These are phyloP conservation scores for Thraustochytrium sp. DNA, from an alignment of 352 stramenopile genomes.

Conservation along the genomic window DNA sequence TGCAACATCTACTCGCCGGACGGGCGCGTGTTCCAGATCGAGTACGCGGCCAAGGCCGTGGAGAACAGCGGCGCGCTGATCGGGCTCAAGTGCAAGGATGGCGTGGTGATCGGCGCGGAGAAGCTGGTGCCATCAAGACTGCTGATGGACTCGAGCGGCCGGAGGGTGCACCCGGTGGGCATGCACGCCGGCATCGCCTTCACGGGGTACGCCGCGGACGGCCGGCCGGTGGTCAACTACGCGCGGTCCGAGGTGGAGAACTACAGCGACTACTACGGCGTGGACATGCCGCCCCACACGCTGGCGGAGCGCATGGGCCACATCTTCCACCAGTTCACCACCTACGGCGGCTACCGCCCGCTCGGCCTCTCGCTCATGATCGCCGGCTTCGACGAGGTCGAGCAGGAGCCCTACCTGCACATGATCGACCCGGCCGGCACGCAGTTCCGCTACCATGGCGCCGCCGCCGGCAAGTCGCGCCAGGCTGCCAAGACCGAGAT, in stretches of 20 bases:
- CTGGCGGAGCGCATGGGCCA: constrained; percentile 87
- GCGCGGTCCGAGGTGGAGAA: constrained; percentile 83
- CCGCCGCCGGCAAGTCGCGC: constrained; percentile 91
- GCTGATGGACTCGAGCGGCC: constrained; percentile 78
- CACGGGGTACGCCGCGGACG: constrained; percentile 89
- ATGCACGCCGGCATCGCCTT: constrained; percentile 84
- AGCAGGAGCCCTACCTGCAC: constrained; percentile 77
- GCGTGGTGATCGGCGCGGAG: constrained; percentile 92
- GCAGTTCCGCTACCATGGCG: constrained; percentile 88
- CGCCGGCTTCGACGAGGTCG: constrained; percentile 88
- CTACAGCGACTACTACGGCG: constrained; percentile 95
- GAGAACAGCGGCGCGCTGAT: constrained; percentile 82
- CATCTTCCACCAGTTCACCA: constrained; percentile 98
- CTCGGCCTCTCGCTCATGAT: constrained; percentile 92
- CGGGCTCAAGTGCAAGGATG: constrained; percentile 94
- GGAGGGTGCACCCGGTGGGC: constrained; percentile 77
- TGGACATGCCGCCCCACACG: constrained; percentile 80
- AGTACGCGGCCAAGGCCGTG: constrained; percentile 96
- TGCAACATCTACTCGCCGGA: constrained; percentile 95
- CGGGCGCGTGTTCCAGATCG: constrained; percentile 96
- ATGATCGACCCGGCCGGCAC: constrained; percentile 82
- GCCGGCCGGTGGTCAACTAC: constrained; percentile 88
- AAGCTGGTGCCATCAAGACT: constrained; percentile 89
- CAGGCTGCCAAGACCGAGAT: constrained; percentile 98
- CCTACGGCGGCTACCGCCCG: constrained; percentile 91